These are phyloP conservation scores for Sungouiella blattae DNA, from an alignment of 805 yeast genomes.

Conservation along the genomic window DNA sequence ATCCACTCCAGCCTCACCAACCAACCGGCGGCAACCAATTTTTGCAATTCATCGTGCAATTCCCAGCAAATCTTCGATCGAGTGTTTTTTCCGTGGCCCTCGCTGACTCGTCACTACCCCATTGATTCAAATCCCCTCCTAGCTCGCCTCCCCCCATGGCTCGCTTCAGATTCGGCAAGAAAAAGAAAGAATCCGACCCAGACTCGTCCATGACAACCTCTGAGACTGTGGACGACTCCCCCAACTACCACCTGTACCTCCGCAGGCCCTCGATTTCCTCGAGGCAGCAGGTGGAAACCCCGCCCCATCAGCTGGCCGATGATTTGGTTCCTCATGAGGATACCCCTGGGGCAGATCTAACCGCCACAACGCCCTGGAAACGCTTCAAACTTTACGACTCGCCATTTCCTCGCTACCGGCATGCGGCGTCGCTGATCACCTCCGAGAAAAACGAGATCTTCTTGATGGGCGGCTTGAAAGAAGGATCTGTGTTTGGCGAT, in stretches of 20 bases:
- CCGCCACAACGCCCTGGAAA: conserved; percentile 57
- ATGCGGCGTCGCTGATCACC: conserved; percentile 65
- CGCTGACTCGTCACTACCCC: too few relatives aligned
- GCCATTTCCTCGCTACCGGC: conserved; percentile 94
- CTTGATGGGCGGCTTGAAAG: conserved; percentile 93
- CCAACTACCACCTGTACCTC: conserved; percentile 11
- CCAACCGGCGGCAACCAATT: too few relatives aligned
- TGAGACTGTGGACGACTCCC: conserved; percentile 3
- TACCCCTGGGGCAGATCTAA: conserved; percentile 1
- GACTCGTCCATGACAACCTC: conserved; percentile 15
- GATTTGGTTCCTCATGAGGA: too few relatives aligned
- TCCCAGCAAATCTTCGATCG: too few relatives aligned
- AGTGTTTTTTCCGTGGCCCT: too few relatives aligned
- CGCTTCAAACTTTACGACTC: conserved; percentile 61
- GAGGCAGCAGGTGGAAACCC: conserved; percentile 9
- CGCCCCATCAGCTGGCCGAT: conserved; percentile 5
- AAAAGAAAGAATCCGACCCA: conserved; percentile 31
- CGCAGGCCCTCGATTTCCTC: conserved; percentile 14
- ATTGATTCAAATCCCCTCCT: too few relatives aligned
- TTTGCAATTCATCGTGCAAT: too few relatives aligned
- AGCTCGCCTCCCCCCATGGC: too few relatives aligned
- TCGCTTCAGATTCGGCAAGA: conserved; percentile 56
- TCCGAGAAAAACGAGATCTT: conserved; percentile 79
- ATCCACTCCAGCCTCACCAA: too few relatives aligned
- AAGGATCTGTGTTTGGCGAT: conserved; percentile 90